Base-by-base conservation (phyloP, 2,329 filamentous ascomycete species). In the Zelopaecilomyces penicillatus region DNA sequence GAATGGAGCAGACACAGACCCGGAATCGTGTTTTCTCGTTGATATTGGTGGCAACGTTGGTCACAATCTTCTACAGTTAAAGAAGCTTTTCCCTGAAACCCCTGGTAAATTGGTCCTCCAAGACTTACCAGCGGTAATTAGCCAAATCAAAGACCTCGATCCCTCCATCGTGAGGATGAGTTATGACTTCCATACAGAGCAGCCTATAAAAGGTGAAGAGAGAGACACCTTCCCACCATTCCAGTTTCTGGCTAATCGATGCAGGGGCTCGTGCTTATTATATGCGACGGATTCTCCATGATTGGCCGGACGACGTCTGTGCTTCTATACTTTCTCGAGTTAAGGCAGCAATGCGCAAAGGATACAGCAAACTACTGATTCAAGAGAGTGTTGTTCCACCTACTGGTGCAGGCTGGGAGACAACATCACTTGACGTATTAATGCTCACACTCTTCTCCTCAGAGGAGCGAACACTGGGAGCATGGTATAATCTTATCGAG, bases 21-120 rank as follows among this genome's bases (percentile, higher is more conserved):
- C 57, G 42, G 52, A 57, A 4, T 53, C 54, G 0, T 41, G 50
- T 9, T 44, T 65, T 2, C 46, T 68, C 4, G 60, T 67, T 1
- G 65, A 68, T 34, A 48, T 67, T 6, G 65, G 57, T 31, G 64
- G 65, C 5, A 56, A 56, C 4, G 44, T 61, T 3, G 64, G 65
- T 0, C 62, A 67, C 37, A 62, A 67, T 38, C 44, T 66, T 4
- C 53, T 52, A 10, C 58, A 60, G 30, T 65, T 66, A 28, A 42
- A 51, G 3, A 49, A 52, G 0, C 64, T 66, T 39, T 63, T 65
- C 47, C 64, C 67, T 0, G 41, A 61, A 1, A 53, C 59, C 0
- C 62, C 65, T 0, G 72, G 73, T 3, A 57, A 62, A 4, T 53
- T 76, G 2, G 54, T 77, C 1, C 57, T 77, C 0, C 71, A 78